Percentiles rank a stretch among this genome's conserved stretches.
Evolutionary conservation across 805 yeast genomes (phyloP).

Genomic region (Kazachstania viticola): DNA sequence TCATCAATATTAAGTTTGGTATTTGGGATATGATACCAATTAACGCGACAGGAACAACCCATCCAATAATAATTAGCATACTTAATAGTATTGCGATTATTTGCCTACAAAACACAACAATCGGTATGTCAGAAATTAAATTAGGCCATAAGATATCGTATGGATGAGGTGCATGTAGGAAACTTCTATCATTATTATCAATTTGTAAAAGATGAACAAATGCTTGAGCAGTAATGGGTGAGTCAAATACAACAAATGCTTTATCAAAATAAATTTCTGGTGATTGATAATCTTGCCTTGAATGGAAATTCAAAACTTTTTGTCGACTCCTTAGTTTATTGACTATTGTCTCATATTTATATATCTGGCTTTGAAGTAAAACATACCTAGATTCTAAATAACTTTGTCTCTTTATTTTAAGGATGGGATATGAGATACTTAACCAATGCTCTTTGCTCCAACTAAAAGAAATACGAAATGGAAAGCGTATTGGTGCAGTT

Average conservation of each 20-base stretch:
- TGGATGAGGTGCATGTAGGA: constrained; percentile 46
- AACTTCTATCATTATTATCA: constrained; percentile 28
- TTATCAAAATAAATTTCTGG: constrained; percentile 22
- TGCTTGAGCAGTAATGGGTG: constrained; percentile 45
- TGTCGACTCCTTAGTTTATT: constrained; percentile 1
- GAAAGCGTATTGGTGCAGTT: background rate
- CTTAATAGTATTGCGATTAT: constrained; percentile 36
- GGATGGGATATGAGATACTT: background rate
- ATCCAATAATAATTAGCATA: constrained; percentile 42
- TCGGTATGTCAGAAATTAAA: constrained; percentile 30
- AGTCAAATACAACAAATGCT: constrained; percentile 52
- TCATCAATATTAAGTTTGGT: constrained; percentile 39
- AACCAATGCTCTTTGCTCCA: background rate
- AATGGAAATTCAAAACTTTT: background rate
- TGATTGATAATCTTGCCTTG: background rate
- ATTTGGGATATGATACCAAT: constrained; percentile 68
- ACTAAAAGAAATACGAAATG: background rate
- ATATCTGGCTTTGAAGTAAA: constrained; percentile 1
- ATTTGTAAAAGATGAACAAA: constrained; percentile 49
- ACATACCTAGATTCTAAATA: constrained; percentile 1
- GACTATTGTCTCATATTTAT: constrained; percentile 3
- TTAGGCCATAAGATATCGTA: constrained; percentile 66
- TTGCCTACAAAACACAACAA: constrained; percentile 29
- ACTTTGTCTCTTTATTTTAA: background rate
- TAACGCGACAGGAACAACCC: constrained; percentile 78